Evolutionary conservation across 768 basidiomycete species (phyloP).

Genomic region (Amanita thiersii): DNA sequence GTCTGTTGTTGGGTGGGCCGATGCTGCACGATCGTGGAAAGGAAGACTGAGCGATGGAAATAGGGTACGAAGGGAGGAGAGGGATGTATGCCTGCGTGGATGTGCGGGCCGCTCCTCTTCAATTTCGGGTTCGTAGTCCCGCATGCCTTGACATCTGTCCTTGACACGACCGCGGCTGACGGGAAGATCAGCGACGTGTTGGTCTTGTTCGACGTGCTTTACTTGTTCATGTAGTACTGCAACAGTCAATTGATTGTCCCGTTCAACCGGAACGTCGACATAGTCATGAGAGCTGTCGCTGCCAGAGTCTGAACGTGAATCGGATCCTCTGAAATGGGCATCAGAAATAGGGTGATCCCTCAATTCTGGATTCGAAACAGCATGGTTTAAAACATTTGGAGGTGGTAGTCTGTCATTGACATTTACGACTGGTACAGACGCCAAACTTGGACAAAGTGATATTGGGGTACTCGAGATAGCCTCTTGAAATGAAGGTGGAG

Average conservation of each 20-base stretch:
- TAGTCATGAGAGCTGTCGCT: slow-evolving; percentile 6
- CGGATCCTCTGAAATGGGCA: neutral
- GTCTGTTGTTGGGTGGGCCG: slow-evolving; percentile 5
- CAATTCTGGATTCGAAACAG: neutral
- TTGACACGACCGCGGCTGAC: too few relatives aligned
- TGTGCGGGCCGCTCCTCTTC: neutral
- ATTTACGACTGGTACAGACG: slow-evolving; percentile 18
- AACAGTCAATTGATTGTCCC: too few relatives aligned
- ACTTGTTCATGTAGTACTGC: too few relatives aligned
- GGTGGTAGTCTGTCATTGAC: neutral
- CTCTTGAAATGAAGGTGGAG: slow-evolving; percentile 72
- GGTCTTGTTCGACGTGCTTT: too few relatives aligned
- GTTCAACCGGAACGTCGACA: neutral
- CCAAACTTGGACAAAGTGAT: slow-evolving; percentile 30
- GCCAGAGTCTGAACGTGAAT: slow-evolving; percentile 3
- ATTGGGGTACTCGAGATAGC: slow-evolving; percentile 42
- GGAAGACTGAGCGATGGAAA: slow-evolving; percentile 5
- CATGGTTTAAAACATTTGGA: neutral
- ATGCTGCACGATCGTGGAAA: slow-evolving; percentile 7
- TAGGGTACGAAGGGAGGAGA: slow-evolving; percentile 7
- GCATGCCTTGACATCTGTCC: neutral
- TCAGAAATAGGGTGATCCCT: neutral
- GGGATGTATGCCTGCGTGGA: slow-evolving; percentile 4
- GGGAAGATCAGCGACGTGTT: too few relatives aligned
- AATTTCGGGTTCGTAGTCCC: neutral